A percentile compares a stretch with the other conserved stretches of the same genome.
Conservation (phyloP, 495 filamentous ascomycete genomes). For the Xylaria sp. region DNA sequence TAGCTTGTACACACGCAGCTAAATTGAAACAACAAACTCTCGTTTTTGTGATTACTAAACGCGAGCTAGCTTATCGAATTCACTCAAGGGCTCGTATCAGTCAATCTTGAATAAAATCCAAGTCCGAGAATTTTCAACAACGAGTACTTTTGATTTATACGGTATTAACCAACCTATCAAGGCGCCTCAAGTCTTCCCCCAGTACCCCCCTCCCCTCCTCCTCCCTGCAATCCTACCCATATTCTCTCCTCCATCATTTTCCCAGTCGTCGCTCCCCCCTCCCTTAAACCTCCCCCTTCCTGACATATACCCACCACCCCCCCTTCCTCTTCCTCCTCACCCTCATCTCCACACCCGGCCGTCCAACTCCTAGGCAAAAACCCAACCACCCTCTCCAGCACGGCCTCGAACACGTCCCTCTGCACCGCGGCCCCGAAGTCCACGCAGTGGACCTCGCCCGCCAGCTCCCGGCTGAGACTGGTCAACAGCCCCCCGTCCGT, state of each 20-base stretch:
- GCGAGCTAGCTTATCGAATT: background rate
- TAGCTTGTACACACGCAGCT: background rate
- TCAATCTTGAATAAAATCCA: too few relatives aligned
- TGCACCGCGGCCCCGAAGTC: conserved; percentile 53
- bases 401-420: conserved; percentile 48
- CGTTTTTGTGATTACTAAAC: conserved; percentile 1
- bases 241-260: background rate
- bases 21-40: background rate
- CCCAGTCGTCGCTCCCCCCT: background rate
- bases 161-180: background rate
- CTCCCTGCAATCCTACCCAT: background rate
- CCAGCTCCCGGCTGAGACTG: conserved; percentile 44
- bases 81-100: background rate
- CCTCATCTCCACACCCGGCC: background rate
- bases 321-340: background rate
- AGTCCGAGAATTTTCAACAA: too few relatives aligned
- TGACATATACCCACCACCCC: background rate
- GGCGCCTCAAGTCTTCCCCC: background rate
- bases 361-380: background rate
- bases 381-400: conserved; percentile 39
- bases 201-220: background rate
- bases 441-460: conserved; percentile 45
- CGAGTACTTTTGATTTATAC: background rate
- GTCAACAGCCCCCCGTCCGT: conserved; percentile 31
- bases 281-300: background rate